A percentile compares a stretch with the other conserved stretches of the same genome.
Evolutionary conservation across 441 rosid genomes (phyloP).

Genomic region (Bocquillonia castaneifolia): DNA sequence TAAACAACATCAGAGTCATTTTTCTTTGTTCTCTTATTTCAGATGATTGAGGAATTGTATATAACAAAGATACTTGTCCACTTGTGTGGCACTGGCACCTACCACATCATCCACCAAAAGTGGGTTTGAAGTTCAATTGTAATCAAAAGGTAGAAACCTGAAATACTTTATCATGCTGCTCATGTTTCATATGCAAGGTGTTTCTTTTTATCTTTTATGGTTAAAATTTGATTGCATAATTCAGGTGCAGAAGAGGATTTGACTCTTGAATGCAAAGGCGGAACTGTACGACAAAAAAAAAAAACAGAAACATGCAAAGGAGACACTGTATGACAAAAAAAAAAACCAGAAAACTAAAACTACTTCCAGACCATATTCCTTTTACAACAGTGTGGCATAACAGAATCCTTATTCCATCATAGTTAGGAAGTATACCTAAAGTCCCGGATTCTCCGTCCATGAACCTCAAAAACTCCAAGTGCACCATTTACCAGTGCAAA

Average conservation of each 20-base stretch:
- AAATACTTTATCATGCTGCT: not conserved
- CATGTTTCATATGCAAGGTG: not conserved
- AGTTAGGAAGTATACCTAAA: constrained; percentile 50
- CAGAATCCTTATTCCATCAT: not conserved
- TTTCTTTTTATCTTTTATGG: not conserved
- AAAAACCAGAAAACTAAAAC: not conserved
- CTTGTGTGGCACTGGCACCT: not conserved
- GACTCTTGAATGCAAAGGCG: not conserved
- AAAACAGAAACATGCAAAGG: not conserved
- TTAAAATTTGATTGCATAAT: not conserved
- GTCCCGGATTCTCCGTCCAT: constrained; percentile 92
- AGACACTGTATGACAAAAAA: not conserved
- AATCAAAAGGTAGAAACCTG: not conserved
- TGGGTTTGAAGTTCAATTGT: not conserved
- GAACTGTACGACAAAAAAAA: not conserved
- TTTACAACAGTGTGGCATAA: not conserved
- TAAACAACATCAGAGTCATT: not conserved
- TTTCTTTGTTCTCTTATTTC: not conserved
- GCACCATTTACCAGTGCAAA: constrained; percentile 97
- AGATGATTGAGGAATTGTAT: not conserved
- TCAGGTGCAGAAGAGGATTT: not conserved
- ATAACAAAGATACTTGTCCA: not conserved
- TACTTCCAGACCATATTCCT: not conserved
- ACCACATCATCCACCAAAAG: too few species aligned
- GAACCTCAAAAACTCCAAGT: constrained; percentile 98